Conservation (phyloP, 306 rosid genomes). For the Echinosophora koreensis region DNA sequence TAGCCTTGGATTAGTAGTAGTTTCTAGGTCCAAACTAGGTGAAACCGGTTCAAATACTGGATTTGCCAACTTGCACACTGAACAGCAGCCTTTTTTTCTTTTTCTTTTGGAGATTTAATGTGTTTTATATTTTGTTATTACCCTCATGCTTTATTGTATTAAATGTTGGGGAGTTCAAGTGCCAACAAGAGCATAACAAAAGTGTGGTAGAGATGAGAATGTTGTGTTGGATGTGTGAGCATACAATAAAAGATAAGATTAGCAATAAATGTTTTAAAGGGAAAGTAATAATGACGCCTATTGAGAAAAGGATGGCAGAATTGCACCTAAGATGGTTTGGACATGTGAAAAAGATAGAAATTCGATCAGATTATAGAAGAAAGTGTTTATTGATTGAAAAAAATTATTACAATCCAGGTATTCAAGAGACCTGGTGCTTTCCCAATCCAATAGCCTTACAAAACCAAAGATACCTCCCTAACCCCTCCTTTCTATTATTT, state of each 20-base stretch:
- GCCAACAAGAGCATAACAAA: neutral
- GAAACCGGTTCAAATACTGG: constrained; percentile 14
- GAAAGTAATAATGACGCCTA: neutral
- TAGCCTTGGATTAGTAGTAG: constrained; percentile 12
- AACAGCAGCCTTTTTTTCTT: neutral
- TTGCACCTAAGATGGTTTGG: neutral
- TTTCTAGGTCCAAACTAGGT: constrained; percentile 36
- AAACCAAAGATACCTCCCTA: too few species aligned
- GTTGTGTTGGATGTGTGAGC: neutral
- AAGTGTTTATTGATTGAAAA: too few species aligned
- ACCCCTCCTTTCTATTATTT: too few species aligned
- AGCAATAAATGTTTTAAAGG: neutral
- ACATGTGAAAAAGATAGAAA: neutral
- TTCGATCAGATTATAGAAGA: too few species aligned
- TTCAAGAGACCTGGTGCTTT: too few species aligned
- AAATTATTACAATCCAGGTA: too few species aligned
- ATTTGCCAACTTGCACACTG: neutral
- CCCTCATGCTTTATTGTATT: neutral
- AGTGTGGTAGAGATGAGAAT: neutral
- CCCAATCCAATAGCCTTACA: too few species aligned
- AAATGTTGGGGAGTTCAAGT: neutral
- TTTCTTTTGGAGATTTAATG: constrained; percentile 29
- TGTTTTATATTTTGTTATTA: neutral
- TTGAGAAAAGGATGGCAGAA: neutral
- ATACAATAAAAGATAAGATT: neutral